Evolutionary conservation across 2,329 filamentous ascomycete genomes (phyloP).

Genomic region (Nigrograna mackinnonii): DNA sequence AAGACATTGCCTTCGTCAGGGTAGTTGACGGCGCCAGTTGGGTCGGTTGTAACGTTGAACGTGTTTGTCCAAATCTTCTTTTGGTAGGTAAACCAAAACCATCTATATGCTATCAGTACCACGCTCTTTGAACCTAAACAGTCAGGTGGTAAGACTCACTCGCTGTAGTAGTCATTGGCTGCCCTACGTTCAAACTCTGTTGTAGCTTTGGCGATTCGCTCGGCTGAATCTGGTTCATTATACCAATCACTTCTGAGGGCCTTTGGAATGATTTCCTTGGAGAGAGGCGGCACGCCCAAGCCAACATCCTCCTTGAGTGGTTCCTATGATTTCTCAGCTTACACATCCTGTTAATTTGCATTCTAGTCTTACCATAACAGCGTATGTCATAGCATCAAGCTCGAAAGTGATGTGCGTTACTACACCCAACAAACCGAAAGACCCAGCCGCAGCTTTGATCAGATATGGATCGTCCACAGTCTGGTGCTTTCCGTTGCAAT

Average conservation of each 20-base stretch:
- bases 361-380: constrained; percentile 39
- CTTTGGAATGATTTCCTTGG: constrained; percentile 42
- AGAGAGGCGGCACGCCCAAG: constrained; percentile 50
- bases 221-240: constrained; percentile 28
- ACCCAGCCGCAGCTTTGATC: constrained; percentile 46
- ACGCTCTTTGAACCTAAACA: not conserved
- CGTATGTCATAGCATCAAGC: constrained; percentile 52
- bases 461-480: constrained; percentile 43
- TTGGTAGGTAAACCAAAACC: constrained; percentile 57
- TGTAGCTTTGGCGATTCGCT: constrained; percentile 38
- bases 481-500: constrained; percentile 48
- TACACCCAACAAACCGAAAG: constrained; percentile 52
- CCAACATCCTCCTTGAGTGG: constrained; percentile 49
- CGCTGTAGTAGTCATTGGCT: constrained; percentile 48
- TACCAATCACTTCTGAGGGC: constrained; percentile 36
- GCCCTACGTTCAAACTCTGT: constrained; percentile 44
- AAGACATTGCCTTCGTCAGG: constrained; percentile 39
- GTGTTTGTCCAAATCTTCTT: constrained; percentile 50
- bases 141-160: constrained; percentile 19
- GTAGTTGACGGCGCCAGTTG: constrained; percentile 39
- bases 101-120: constrained; percentile 20
- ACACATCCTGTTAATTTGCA: too few species aligned
- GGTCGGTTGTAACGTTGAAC: constrained; percentile 46
- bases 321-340: constrained; percentile 13
- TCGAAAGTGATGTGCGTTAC: constrained; percentile 55